Percentiles rank a stretch among this genome's conserved stretches.
phyloP scores from a whole-genome alignment of 2,329 filamentous ascomycete genomes.

The Colletotrichum salicis region DNA sequence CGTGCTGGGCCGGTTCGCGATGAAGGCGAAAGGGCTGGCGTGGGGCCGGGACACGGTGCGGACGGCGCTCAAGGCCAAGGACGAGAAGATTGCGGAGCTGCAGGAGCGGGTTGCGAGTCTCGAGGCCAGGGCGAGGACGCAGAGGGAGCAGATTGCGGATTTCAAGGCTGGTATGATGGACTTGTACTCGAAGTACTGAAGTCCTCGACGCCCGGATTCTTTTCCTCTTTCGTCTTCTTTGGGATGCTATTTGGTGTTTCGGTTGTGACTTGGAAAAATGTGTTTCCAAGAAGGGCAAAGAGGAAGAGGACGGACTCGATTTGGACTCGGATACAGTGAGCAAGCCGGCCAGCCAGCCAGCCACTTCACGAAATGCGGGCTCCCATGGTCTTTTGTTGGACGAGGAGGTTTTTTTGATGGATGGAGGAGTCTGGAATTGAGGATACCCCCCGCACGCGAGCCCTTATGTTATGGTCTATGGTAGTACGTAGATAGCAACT shows the following conservation, averaged over 20 bases:
- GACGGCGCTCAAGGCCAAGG: slow-evolving; percentile 69
- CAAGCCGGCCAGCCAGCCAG: too few relatives aligned
- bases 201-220: too few relatives aligned
- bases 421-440: slow-evolving; percentile 2
- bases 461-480: not conserved
- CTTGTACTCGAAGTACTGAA: slow-evolving; percentile 40
- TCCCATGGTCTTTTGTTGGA: not conserved
- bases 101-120: slow-evolving; percentile 50
- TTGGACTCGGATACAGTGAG: too few relatives aligned
- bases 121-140: slow-evolving; percentile 49
- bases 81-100: slow-evolving; percentile 55
- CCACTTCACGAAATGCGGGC: too few relatives aligned
- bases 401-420: not conserved
- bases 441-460: slow-evolving; percentile 4
- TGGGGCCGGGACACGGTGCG: slow-evolving; percentile 74
- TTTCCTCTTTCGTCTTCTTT: not conserved
- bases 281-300: too few relatives aligned
- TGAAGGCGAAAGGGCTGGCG: slow-evolving; percentile 69
- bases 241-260: not conserved
- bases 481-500: not conserved
- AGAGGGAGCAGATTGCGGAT: slow-evolving; percentile 48
- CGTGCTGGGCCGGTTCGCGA: slow-evolving; percentile 65
- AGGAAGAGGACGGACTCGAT: too few relatives aligned
- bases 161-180: slow-evolving; percentile 52
- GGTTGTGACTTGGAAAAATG: not conserved